Base-by-base conservation (phyloP, 176 grass and related monocot species). In the Dactylis glomerata region DNA sequence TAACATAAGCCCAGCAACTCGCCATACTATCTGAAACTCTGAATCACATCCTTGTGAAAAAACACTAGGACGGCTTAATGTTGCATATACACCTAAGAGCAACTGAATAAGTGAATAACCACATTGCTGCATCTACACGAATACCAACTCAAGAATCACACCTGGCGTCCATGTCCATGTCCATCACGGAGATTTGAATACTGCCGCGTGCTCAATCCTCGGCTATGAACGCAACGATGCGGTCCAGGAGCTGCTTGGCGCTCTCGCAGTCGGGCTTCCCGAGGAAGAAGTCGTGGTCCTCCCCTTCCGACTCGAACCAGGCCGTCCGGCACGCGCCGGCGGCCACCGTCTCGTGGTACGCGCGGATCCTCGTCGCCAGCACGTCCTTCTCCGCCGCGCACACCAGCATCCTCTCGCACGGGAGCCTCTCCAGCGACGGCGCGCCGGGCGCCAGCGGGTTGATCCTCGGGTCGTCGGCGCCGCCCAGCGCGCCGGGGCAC, bases 201-300 rank as follows among this genome's bases (percentile, higher is more conserved):
- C 42, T 40, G 5, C 6, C 8, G 34, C 34, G 12, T 15, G 5
- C 68, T 71, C 38, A 71, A 13, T 5, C 38, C 22, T 44, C 78
- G 34, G 79, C 8, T 27, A 87, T n/a, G 72, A 84, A 89, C 56
- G n/a, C 27, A 13, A 80, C 81, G 57, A 89, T 14, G 34, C 76
- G 68, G 31, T 73, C 67, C 82, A 84, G 63, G 64, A 84, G 34
- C 67, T 79, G 41, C 81, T 32, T 82, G 4, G 91, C 32, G 12
- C 46, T 55, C n/a, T 81, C 31, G 45, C 75, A 81, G 36, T 75
- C 30, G 3, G 70, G 84, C 28, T 89, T 86, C 13, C 72, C 32
- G 27, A 94, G 44, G 73, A 86, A 84, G 75, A 90, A 94, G 3
- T 16, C 74, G 61, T 94, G 89, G 3, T 37, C 59, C 76, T 91